Evolutionary conservation across 305 asterid species (phyloP), one percentile per base, ranked within the genome.

Genomic region (Andrographis paniculata): DNA sequence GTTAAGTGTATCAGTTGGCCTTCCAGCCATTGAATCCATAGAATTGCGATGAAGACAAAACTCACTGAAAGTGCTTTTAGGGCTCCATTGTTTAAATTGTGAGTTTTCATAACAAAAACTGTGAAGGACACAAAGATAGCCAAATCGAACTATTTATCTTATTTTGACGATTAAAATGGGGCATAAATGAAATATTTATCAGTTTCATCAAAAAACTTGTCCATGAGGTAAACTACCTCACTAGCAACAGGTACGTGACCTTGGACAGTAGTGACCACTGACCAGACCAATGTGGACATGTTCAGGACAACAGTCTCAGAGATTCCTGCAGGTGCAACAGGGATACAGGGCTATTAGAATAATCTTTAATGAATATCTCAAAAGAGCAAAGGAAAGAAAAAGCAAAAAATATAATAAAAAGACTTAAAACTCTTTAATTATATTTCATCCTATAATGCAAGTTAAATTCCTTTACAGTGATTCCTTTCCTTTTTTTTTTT

Each of bases 241-340:
- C 96, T 87, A 45, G 96, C 99, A 72, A 91, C 73, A 59, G 99
- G 87, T 67, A 84, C 85, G 55, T 93, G 91, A 40, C 95, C 95
- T 74, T 87, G 81, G 64, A 84, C 94, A 51, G 78, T 70, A 48
- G 96, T 84, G 44, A 91, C 95, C 57, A 73, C 77, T 19, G 96
- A 83, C 99, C 99, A 91, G 45, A 50, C 73, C 61, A 83, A 64
- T 45, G 99, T 77, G 38, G 99, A 81, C 99, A 91, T 91, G 78
- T 87, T 91, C 61, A 91, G 95, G 50, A 77, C 91, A 59, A 84
- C 82, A 45, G 96, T 87, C 67, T 81, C 96, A 23, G 91, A 80
- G 62, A 68, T 94, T 63, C 99, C 99, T 91, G 91, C 72, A 76
- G 31, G 46, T 10, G 38, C n/a, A 13, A 33, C 8, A 7, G 33